phyloP scores from a whole-genome alignment of 805 yeast species.

The Lachancea fermentati region DNA sequence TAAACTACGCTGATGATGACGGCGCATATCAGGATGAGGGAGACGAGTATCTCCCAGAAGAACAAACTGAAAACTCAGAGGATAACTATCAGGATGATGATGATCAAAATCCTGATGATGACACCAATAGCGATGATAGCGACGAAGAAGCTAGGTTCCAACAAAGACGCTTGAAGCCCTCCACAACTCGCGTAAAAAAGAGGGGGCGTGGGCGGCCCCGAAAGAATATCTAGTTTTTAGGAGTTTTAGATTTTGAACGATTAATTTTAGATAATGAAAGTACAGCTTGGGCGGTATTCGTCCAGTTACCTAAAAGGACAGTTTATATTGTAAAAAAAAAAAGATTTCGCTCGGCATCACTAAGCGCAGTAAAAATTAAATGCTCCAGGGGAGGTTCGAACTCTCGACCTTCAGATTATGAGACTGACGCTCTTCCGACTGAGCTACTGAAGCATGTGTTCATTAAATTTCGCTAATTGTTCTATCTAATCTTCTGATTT shows the following conservation, averaged over 20 bases:
- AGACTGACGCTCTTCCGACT: slow-evolving; percentile 56
- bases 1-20: slow-evolving; percentile 16
- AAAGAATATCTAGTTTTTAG: not conserved
- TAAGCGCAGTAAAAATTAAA: slow-evolving; percentile 1
- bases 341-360: slow-evolving; percentile 2
- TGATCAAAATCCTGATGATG: slow-evolving; percentile 8
- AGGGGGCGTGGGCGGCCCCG: not conserved
- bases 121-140: slow-evolving; percentile 8
- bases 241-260: not conserved
- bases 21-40: slow-evolving; percentile 16
- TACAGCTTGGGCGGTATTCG: too few relatives aligned
- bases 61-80: slow-evolving; percentile 9
- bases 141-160: slow-evolving; percentile 9
- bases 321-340: slow-evolving; percentile 2
- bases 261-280: too few relatives aligned
- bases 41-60: slow-evolving; percentile 13
- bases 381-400: slow-evolving; percentile 50
- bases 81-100: slow-evolving; percentile 10
- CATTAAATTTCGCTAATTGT: too few relatives aligned
- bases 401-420: slow-evolving; percentile 54
- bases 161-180: slow-evolving; percentile 6
- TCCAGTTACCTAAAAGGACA: too few relatives aligned
- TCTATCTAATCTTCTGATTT: too few relatives aligned
- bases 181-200: slow-evolving; percentile 1
- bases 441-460: slow-evolving; percentile 43